Evolutionary conservation across 371 early-diverging fungal genomes (phyloP), one percentile per base, ranked within the genome.

Genomic region (Mucor lusitanicus): DNA sequence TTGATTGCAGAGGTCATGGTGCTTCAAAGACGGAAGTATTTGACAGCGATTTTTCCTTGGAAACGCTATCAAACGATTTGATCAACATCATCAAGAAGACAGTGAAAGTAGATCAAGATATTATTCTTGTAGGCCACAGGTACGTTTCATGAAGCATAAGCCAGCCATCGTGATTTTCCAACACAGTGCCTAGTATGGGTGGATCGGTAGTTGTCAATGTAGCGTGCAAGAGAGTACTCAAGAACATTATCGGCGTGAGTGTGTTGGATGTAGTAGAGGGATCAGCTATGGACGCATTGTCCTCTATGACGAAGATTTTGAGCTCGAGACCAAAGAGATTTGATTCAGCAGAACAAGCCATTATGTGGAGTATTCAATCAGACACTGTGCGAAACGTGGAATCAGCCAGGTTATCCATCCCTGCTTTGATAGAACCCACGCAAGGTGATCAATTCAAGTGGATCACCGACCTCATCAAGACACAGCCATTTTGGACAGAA

Each of bases 221-320:
- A 9, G 92, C 92, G 0, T 70, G 82, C 11, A 76, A 79, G 13
- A 64, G 77, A 39, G 62, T 76, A 59, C 72, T 93, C 12, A 75
- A 79, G 25, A 86, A 87, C 40, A 71, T 95, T 0, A 67, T 88
- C 5, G 96, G 95, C 0, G 84, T 94, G 1, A 87, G 84, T 9
- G 90, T 95, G 0, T 62, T 97, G 35, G 97, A 97, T 80, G 94
- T 96, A 8, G 96, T 96, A 7, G 97, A 97, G 82, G 96, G 82
- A 9, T 90, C 93, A 1, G 95, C 94, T 2, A 79, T 95, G 72
- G 94, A 92, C 53, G 90, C 92, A 21, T 74, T 95, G 25, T 63
- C 81, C 0, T 82, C 88, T 39, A 94, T 94, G 90, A 80, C 77
- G 0, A 60, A 55, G 6, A 82, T 90, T 33, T 73, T 94, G 27